Base-by-base conservation (phyloP, 2,329 filamentous ascomycete species). In the Nothopassalora personata region DNA sequence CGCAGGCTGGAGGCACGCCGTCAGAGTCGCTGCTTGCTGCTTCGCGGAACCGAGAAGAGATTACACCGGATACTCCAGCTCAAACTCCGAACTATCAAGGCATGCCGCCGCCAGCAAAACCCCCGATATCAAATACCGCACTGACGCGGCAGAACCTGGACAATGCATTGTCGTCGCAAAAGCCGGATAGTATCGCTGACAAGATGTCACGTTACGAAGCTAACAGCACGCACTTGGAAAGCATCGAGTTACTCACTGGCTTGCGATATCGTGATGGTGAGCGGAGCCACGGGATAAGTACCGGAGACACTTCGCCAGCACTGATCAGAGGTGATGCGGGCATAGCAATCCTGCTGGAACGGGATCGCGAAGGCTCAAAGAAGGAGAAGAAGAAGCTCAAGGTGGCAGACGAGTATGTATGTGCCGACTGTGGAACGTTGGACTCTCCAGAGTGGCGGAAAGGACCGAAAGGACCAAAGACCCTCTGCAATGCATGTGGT, bases 371-470 rank as follows among this genome's bases (percentile, higher is more conserved):
- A 60, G 80, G 87, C 11, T 86, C 83, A 0, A 92, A 96, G 75
- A 92, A 96, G 75, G 95, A 87, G 72, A 86, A 95, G 79, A 89
- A 89, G 79, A 96, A 96, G 73, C 79, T 90, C 50, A 96, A 96
- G 73, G 81, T 81, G 47, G 80, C 80, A 9, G 83, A 96, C 70
- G 92, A 97, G 79, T 97, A 97, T 71, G 90, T 96, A 39, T 97
- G 93, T 74, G 93, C 90, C 1, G 93, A 97, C 73, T 97, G 93
- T 75, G 92, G 93, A 79, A 97, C 91, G 0, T 81, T 95, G 45
- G 92, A 97, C 71, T 96, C 90, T 15, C 93, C 93, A 0, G 93
- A 97, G 78, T 97, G 93, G 93, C 83, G 93, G 62, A 97, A 96
- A 74, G 93, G 93, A 0, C 93, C 93, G 0, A 90, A 85, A 63